Base-by-base conservation (phyloP, 768 basidiomycete genomes). In the Termitomyces sp. region DNA sequence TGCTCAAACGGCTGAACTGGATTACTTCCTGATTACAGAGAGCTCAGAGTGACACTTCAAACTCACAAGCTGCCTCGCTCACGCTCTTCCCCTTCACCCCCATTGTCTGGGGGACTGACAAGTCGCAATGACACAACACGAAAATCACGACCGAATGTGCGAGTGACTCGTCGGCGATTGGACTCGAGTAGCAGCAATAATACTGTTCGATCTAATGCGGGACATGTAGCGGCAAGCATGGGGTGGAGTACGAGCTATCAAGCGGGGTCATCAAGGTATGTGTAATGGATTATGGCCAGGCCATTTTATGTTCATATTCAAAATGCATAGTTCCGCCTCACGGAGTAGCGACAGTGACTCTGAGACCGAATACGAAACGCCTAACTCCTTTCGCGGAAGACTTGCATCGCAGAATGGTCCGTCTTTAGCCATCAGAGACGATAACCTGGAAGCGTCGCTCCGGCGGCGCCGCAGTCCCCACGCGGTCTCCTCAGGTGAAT, bases 241-340 rank as follows among this genome's bases (percentile, higher is more conserved):
- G 91, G 86, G 64, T 84, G 91, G 86, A 93, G 89, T 67, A 92
- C 91, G 13, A 93, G 91, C 64, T 93, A 93, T 72, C 88, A 91
- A 59, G 91, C 87, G 31, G 91, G 91, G 47, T 90, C 90, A 36
- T 92, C 90, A 11, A 84, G 88, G 89, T 88, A 66, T 61, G 81
- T 66, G 42, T n/a, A 24, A 16, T 37, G 60, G 20, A 55, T 51
- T 2, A 33, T 42, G 33, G 41, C 22, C 53, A 52, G 30, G 41
- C 41, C 46, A 42, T 37, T 52, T 31, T n/a, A 18, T 36, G 34
- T 52, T 55, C 27, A 60, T 42, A 42, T 55, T 39, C 30, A 53
- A 44, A 30, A 2, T 49, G 39, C 37, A 7, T 60, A 83, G 85
- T 61, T 79, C 86, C 22, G 80, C 77, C 47, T 82, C 81, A 13